Percentiles rank a stretch among this genome's conserved stretches.
phyloP scores from a whole-genome alignment of 176 grass and related monocot species.

The Miscanthus lutarioriparius region DNA sequence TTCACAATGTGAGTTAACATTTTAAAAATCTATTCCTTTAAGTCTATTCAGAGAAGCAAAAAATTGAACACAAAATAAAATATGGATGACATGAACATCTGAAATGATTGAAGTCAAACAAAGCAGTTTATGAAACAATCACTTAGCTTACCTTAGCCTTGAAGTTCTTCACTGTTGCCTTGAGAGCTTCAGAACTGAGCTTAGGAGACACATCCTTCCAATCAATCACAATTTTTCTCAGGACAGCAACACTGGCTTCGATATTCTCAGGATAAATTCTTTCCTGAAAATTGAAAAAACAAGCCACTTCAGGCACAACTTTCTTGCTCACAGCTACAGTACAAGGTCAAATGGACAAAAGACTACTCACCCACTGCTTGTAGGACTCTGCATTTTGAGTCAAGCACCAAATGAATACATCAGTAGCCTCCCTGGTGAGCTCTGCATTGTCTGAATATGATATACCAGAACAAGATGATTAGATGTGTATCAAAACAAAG shows the following conservation, averaged over 20 bases:
- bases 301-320: background rate
- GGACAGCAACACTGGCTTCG: conserved; percentile 68
- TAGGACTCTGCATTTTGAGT: conserved; percentile 74
- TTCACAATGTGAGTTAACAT: background rate
- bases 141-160: conserved; percentile 65
- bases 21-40: background rate
- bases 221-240: conserved; percentile 58
- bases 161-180: conserved; percentile 65
- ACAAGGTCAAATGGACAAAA: conserved; percentile 15
- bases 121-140: background rate
- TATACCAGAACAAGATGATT: conserved; percentile 2
- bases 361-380: conserved; percentile 85
- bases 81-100: background rate
- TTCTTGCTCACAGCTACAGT: background rate
- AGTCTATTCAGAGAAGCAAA: background rate
- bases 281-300: conserved; percentile 54
- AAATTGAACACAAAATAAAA: background rate
- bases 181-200: conserved; percentile 69
- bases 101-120: background rate
- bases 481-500: background rate
- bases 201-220: conserved; percentile 79
- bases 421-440: conserved; percentile 66
- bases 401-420: conserved; percentile 89
- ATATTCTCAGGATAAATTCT: conserved; percentile 65
- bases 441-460: conserved; percentile 75